Base-by-base conservation (phyloP, 1,139 yeast genomes). In the Hyphopichia fennica region DNA sequence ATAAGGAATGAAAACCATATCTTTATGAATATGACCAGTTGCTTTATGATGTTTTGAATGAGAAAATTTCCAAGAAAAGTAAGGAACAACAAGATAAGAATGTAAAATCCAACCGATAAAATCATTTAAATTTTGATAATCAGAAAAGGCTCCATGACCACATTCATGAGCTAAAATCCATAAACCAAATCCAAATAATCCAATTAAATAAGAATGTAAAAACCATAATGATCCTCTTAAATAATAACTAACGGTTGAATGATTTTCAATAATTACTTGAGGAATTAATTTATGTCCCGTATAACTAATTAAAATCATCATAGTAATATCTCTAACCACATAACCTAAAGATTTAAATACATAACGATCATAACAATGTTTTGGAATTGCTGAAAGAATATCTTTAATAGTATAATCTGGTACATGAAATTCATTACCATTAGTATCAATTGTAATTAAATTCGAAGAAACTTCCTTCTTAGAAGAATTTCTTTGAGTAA, bases 121-220 rank as follows among this genome's bases (percentile, higher is more conserved):
- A 62, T 87, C 93, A 62, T 87, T 87, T 49, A 87, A 77, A 59
- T 70, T 62, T 49, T 77, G 77, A 58, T 81, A 82, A 56, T 86
- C 89, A 20, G 87, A 79, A 58, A 87, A 87, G 25, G 95, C 95
- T 45, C 82, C 85, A 65, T 87, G 96, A 41, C 96, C 96, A 70
- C 96, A 87, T 67, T 87, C 96, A 65, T 87, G 96, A 46, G 95
- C 95, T 62, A 87, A 65, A 48, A 87, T 84, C 96, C 96, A 87
- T 51, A 84, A 58, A 29, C 95, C 96, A 47, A 88, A 83, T 27
- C 87, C 87, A 55, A 84, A 76, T 51, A 86, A 70, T 38, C 95
- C 88, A 53, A 81, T 80, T 35, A 69, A 63, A 45, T 73, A 60
- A 23, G 68, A 60, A 52, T 70, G 68, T 8, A 59, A 58, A 41